These are phyloP conservation scores for Picochlorum sp. DNA, from an alignment of 139 green algal species.

Conservation along the genomic window DNA sequence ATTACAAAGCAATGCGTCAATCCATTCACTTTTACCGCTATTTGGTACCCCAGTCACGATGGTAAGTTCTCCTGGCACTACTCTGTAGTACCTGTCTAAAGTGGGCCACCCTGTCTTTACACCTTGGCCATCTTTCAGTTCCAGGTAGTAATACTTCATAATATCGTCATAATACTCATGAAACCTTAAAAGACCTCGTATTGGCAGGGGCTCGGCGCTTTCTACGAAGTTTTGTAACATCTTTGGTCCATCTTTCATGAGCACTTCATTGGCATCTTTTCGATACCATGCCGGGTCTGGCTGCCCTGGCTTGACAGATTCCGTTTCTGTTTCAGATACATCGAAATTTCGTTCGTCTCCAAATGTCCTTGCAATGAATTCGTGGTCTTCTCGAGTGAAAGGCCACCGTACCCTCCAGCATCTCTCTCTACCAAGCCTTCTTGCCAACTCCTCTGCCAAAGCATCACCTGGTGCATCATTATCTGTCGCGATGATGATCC, in stretches of 20 bases:
- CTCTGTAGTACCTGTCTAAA: conserved; percentile 76
- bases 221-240: conserved; percentile 51
- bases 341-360: neutral
- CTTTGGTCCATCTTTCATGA: conserved; percentile 56
- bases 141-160: conserved; percentile 43
- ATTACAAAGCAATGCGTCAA: conserved; percentile 90
- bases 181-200: conserved; percentile 69
- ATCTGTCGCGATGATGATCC: conserved; percentile 70
- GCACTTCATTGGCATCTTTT: conserved; percentile 92
- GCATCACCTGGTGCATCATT: conserved; percentile 69
- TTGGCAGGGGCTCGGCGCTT: conserved; percentile 61
- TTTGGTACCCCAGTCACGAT: conserved; percentile 94
- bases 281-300: conserved; percentile 19
- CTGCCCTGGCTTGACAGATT: neutral
- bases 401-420: conserved; percentile 67
- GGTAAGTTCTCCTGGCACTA: conserved; percentile 87
- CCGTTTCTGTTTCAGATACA: neutral
- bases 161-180: conserved; percentile 60
- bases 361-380: conserved; percentile 8
- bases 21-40: conserved; percentile 92
- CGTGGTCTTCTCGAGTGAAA: conserved; percentile 21
- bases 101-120: conserved; percentile 67
- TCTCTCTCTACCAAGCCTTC: conserved; percentile 66
- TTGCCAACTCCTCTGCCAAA: conserved; percentile 76
- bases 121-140: conserved; percentile 37